A percentile compares a stretch with the other conserved stretches of the same genome.
Evolutionary conservation across 2,329 filamentous ascomycete species (phyloP).

Genomic region (Epicoccum nigrum): DNA sequence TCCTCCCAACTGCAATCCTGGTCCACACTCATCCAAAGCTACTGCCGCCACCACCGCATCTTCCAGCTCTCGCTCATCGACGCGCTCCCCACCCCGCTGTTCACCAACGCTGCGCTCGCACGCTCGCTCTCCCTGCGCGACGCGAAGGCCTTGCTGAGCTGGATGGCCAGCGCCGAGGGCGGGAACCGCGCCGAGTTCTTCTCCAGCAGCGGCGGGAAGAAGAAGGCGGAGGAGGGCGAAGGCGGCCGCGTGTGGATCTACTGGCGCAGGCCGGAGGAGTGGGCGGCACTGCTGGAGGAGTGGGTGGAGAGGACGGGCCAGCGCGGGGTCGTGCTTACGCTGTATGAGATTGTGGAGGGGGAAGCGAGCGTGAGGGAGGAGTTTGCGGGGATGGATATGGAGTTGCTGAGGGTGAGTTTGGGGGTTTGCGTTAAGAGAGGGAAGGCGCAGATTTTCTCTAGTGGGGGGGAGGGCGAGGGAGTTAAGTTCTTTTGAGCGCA

Average conservation of each 20-base stretch:
- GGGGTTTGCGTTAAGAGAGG: constrained; percentile 84
- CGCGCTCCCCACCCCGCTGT: constrained; percentile 59
- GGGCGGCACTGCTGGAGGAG: constrained; percentile 76
- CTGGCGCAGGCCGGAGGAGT: constrained; percentile 89
- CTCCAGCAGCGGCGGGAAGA: constrained; percentile 18
- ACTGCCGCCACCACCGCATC: constrained; percentile 78
- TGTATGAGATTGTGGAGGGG: constrained; percentile 91
- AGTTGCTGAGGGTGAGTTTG: constrained; percentile 79
- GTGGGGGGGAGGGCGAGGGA: constrained; percentile 69
- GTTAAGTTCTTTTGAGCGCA: constrained; percentile 86
- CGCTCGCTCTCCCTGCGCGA: constrained; percentile 59
- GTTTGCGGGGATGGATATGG: constrained; percentile 86
- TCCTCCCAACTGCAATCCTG: constrained; percentile 82
- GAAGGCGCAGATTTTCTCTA: constrained; percentile 90
- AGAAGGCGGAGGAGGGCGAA: constrained; percentile 34
- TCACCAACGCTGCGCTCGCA: constrained; percentile 55
- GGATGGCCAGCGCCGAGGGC: constrained; percentile 61
- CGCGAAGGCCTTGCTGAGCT: constrained; percentile 60
- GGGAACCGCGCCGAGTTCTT: constrained; percentile 71
- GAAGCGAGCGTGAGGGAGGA: constrained; percentile 74
- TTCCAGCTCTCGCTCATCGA: constrained; percentile 75
- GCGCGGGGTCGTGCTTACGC: constrained; percentile 84
- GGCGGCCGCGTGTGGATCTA: constrained; percentile 68
- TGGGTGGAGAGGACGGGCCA: constrained; percentile 89
- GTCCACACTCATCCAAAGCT: constrained; percentile 82